Base-by-base conservation (phyloP, 257 asterid species). In the Fraxinus excelsior region DNA sequence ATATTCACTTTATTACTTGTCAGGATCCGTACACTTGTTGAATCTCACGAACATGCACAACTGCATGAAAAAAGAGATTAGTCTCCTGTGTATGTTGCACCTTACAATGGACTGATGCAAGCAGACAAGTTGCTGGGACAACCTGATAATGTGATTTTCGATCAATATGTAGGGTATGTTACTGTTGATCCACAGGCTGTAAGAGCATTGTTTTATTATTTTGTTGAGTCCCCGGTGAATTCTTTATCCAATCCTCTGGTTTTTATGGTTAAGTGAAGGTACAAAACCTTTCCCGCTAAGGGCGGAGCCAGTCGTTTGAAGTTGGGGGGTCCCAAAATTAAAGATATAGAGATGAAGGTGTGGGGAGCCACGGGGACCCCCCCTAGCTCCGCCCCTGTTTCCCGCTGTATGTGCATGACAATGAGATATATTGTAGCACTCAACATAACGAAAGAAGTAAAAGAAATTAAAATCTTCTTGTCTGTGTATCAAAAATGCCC, bases 261-360 rank as follows among this genome's bases (percentile, higher is more conserved):
- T 60, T 60, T 72, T 86, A 37, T 90, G 94, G 94, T 78, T 90
- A 34, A 88, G 82, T 62, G 91, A 90, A 82, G 88, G 94, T 89
- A 84, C 0, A 44, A 28, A 65, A 80, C 80, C 26, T 72, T 75
- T n/a, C 73, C 46, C 0, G 1, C 18, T 42, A n/a, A n/a, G n/a
- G n/a, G n/a, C n/a, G n/a, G n/a, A n/a, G n/a, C n/a, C n/a, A n/a
- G n/a, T n/a, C n/a, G n/a, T n/a, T n/a, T n/a, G n/a, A n/a, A n/a
- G n/a, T n/a, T n/a, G n/a, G n/a, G n/a, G n/a, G n/a, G n/a, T n/a
- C n/a, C n/a, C n/a, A n/a, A n/a, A n/a, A n/a, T n/a, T n/a, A n/a
- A n/a, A n/a, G n/a, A n/a, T n/a, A n/a, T n/a, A n/a, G n/a, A n/a
- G n/a, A n/a, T n/a, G n/a, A n/a, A n/a, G n/a, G n/a, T n/a, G n/a